A percentile compares a stretch with the other conserved stretches of the same genome.
These are phyloP conservation scores for Hypoxylon rickii DNA, from an alignment of 495 filamentous ascomycete species.

Conservation along the genomic window DNA sequence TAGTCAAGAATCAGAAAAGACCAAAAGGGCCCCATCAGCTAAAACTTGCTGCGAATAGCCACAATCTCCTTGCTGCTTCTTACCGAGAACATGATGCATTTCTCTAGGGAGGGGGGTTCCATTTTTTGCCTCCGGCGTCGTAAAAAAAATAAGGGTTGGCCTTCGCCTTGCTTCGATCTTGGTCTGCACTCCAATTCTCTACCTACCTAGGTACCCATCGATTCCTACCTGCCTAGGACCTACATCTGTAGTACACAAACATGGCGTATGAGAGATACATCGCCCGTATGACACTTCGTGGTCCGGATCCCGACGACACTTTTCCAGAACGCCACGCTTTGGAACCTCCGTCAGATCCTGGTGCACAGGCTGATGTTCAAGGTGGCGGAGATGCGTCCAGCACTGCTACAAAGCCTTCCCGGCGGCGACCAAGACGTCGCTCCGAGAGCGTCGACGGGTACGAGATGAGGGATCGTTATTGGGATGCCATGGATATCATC, in stretches of 20 bases:
- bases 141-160: too few relatives aligned
- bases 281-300: constrained; percentile 19
- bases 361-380: neutral
- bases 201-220: too few relatives aligned
- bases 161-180: too few relatives aligned
- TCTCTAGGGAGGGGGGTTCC: constrained; percentile 2
- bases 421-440: constrained; percentile 16
- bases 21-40: constrained; percentile 25
- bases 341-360: neutral
- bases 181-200: too few relatives aligned
- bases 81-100: constrained; percentile 14
- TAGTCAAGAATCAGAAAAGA: too few relatives aligned
- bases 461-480: constrained; percentile 32
- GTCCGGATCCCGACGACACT: constrained; percentile 9
- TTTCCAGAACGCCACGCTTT: constrained; percentile 26
- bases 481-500: constrained; percentile 30
- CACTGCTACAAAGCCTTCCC: neutral
- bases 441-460: constrained; percentile 30
- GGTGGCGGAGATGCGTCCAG: neutral
- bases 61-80: constrained; percentile 3
- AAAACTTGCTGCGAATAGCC: constrained; percentile 21
- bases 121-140: constrained; percentile 11
- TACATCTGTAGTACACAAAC: too few relatives aligned
- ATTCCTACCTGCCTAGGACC: too few relatives aligned
- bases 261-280: constrained; percentile 15